A percentile compares a stretch with the other conserved stretches of the same genome.
phyloP scores from a whole-genome alignment of 192 early-diverging fungal species.

The Linnemannia zychae region DNA sequence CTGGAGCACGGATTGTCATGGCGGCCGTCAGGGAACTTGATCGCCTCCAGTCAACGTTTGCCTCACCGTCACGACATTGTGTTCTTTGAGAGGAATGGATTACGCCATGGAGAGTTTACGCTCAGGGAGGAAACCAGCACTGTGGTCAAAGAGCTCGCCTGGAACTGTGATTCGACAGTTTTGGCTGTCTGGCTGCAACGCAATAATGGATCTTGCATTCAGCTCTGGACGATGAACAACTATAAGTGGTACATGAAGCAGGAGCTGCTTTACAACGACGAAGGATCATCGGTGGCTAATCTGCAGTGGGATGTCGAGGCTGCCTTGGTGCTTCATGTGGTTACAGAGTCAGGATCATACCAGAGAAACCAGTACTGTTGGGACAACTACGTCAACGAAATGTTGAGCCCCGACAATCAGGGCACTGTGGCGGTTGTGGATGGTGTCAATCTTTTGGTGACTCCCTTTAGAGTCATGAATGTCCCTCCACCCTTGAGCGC shows the following conservation, averaged over 20 bases:
- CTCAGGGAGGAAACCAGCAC: conserved; percentile 69
- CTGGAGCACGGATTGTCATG: conserved; percentile 86
- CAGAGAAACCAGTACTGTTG: conserved; percentile 51
- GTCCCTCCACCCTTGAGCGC: conserved; percentile 96
- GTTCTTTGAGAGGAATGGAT: conserved; percentile 96
- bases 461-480: conserved; percentile 86
- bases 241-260: conserved; percentile 98
- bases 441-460: conserved; percentile 68
- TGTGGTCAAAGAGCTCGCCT: conserved; percentile 74
- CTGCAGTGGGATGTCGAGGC: conserved; percentile 89
- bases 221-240: conserved; percentile 95
- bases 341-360: conserved; percentile 58
- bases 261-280: conserved; percentile 69
- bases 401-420: conserved; percentile 32
- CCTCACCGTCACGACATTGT: conserved; percentile 88
- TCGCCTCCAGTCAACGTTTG: conserved; percentile 82
- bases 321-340: conserved; percentile 73
- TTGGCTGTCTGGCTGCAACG: conserved; percentile 78
- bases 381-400: conserved; percentile 46
- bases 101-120: conserved; percentile 93
- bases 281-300: conserved; percentile 56
- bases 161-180: conserved; percentile 93
- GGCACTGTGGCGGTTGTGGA: conserved; percentile 30
- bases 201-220: conserved; percentile 63
- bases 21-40: conserved; percentile 89